phyloP scores from a whole-genome alignment of 129 eudicot species.

The Chrysanthemum makinoi region DNA sequence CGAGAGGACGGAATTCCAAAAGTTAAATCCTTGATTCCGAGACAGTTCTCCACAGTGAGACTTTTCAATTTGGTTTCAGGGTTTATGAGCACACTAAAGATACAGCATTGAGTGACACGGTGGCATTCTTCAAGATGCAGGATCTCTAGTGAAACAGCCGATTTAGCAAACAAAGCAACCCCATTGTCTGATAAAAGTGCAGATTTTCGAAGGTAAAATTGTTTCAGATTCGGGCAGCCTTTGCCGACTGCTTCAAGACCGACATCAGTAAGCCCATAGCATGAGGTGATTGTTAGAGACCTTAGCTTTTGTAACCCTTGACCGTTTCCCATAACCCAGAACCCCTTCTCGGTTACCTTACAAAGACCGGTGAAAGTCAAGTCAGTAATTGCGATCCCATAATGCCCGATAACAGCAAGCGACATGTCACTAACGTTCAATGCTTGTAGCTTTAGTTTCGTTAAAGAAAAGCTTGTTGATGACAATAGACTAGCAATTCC shows the following conservation, averaged over 20 bases:
- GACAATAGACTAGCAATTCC: slow-evolving; percentile 68
- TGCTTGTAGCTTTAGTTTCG: slow-evolving; percentile 55
- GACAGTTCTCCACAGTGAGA: slow-evolving; percentile 55
- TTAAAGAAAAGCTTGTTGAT: slow-evolving; percentile 46
- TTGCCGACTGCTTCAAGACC: slow-evolving; percentile 68
- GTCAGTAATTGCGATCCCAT: slow-evolving; percentile 65
- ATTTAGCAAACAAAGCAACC: slow-evolving; percentile 54
- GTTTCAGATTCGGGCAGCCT: slow-evolving; percentile 76
- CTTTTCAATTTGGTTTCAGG: slow-evolving; percentile 60
- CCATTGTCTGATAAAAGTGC: slow-evolving; percentile 75
- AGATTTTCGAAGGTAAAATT: slow-evolving; percentile 44
- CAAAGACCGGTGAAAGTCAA: slow-evolving; percentile 53
- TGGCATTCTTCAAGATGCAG: slow-evolving; percentile 83
- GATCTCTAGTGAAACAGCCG: slow-evolving; percentile 52
- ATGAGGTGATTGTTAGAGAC: slow-evolving; percentile 47
- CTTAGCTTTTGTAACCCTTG: slow-evolving; percentile 71
- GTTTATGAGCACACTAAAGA: slow-evolving; percentile 46
- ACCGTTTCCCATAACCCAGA: slow-evolving; percentile 91
- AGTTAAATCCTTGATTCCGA: slow-evolving; percentile 51
- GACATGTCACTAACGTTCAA: slow-evolving; percentile 62
- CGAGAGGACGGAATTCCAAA: slow-evolving; percentile 29
- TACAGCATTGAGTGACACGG: slow-evolving; percentile 67
- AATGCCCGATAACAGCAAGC: slow-evolving; percentile 84
- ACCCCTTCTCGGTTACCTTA: slow-evolving; percentile 80
- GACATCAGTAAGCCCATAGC: slow-evolving; percentile 72